These are phyloP conservation scores for Hibiscus tridactylites DNA, from an alignment of 345 rosid species.

Conservation along the genomic window DNA sequence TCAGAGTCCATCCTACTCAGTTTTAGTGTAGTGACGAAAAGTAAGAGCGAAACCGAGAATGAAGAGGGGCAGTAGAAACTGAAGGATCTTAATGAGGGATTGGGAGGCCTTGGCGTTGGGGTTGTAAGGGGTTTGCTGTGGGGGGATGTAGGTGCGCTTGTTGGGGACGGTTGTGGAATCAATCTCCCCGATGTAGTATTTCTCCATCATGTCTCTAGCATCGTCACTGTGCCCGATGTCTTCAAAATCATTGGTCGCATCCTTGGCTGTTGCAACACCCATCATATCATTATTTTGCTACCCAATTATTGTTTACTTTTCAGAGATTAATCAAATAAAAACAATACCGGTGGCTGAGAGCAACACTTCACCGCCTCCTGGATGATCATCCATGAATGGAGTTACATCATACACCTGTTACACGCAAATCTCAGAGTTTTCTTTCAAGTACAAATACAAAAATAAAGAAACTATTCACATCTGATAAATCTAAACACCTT, in stretches of 20 bases:
- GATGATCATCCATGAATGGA: conserved; percentile 95
- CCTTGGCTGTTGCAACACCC: conserved; percentile 47
- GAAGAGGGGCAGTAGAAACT: conserved; percentile 75
- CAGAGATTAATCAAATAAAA: too few relatives aligned
- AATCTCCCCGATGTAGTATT: conserved; percentile 70
- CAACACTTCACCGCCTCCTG: conserved; percentile 96
- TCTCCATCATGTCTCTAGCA: conserved; percentile 72
- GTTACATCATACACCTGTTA: conserved; percentile 82
- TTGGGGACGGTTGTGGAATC: conserved; percentile 51
- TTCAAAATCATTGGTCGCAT: conserved; percentile 88
- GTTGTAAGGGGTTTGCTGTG: conserved; percentile 35
- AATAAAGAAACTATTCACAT: too few relatives aligned
- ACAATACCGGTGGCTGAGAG: conserved; percentile 69
- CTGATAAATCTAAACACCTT: too few relatives aligned
- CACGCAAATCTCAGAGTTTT: too few relatives aligned
- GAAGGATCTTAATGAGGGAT: conserved; percentile 66
- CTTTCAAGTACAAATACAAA: too few relatives aligned
- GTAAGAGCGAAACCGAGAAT: conserved; percentile 73
- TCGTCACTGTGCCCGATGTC: conserved; percentile 92
- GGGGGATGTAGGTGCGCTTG: conserved; percentile 47
- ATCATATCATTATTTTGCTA: neutral
- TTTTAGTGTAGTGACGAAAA: conserved; percentile 32
- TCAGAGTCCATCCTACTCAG: conserved; percentile 33
- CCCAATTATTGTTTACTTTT: neutral
- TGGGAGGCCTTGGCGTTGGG: conserved; percentile 45